These are phyloP conservation scores for Fomitopsis betulina DNA, from an alignment of 1,284 basidiomycete species.

Conservation along the genomic window DNA sequence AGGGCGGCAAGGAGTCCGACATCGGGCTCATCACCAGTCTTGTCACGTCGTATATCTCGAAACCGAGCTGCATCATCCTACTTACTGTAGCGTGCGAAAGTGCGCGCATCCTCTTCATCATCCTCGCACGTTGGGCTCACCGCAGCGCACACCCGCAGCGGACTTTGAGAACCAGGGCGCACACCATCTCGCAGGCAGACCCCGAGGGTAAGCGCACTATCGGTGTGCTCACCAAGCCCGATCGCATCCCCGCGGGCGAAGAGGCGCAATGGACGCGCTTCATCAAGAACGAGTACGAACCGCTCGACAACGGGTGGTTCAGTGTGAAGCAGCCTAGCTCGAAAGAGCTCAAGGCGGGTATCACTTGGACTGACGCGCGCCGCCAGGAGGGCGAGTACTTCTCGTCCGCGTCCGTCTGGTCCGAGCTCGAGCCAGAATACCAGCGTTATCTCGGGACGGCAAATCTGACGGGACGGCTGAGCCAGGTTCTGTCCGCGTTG, in stretches of 20 bases:
- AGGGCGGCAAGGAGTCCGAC: constrained; percentile 44
- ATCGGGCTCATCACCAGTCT: constrained; percentile 61
- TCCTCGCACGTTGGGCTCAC: neutral
- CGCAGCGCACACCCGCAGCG: constrained; percentile 34
- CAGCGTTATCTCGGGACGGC: constrained; percentile 50
- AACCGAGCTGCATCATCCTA: constrained; percentile 63
- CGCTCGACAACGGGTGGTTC: constrained; percentile 62
- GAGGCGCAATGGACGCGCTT: constrained; percentile 56
- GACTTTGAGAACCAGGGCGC: constrained; percentile 74
- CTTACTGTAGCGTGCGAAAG: constrained; percentile 72
- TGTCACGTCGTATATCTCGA: constrained; percentile 49
- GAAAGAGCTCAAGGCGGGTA: constrained; percentile 45
- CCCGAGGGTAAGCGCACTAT: constrained; percentile 29
- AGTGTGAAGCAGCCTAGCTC: constrained; percentile 71
- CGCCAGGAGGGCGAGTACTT: constrained; percentile 67
- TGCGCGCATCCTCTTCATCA: constrained; percentile 27
- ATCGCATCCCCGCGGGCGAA: constrained; percentile 62
- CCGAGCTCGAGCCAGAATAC: constrained; percentile 40
- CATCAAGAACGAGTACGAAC: constrained; percentile 50
- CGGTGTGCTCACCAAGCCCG: constrained; percentile 81
- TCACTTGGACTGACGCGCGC: constrained; percentile 63
- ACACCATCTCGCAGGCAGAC: constrained; percentile 37
- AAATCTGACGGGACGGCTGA: constrained; percentile 41
- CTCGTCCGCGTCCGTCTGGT: constrained; percentile 51
- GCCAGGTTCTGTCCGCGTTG: constrained; percentile 29